Evolutionary conservation across 768 basidiomycete genomes (phyloP).

Genomic region (Brasilioporus rufonigricans): DNA sequence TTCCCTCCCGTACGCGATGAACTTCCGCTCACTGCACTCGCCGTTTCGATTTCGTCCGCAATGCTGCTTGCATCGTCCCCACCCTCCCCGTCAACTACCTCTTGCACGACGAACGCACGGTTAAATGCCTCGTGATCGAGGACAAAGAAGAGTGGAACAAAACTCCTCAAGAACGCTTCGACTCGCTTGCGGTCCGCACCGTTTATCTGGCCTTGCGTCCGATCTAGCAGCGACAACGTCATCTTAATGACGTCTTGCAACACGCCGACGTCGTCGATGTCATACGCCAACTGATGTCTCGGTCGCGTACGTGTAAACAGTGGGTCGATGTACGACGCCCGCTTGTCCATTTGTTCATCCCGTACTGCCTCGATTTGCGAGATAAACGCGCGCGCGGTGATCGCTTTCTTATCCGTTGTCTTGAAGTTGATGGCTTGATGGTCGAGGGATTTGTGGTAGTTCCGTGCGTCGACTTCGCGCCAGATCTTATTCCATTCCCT

Average conservation of each 20-base stretch:
- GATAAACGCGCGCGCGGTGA: conserved; percentile 72
- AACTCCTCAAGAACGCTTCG: conserved; percentile 76
- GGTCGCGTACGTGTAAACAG: conserved; percentile 58
- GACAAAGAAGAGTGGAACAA: conserved; percentile 76
- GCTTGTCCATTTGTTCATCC: conserved; percentile 77
- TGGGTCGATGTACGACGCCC: conserved; percentile 57
- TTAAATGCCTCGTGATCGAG: conserved; percentile 70
- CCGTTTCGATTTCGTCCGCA: conserved; percentile 39
- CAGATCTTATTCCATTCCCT: conserved; percentile 99
- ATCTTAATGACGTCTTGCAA: conserved; percentile 88
- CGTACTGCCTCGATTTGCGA: conserved; percentile 81
- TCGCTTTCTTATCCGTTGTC: conserved; percentile 81
- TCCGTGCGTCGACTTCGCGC: conserved; percentile 93
- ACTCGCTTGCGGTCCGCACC: conserved; percentile 74
- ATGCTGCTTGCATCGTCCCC: conserved; percentile 43
- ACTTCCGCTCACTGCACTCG: conserved; percentile 27
- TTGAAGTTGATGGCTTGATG: conserved; percentile 93
- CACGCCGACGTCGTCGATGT: conserved; percentile 69
- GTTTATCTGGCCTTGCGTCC: conserved; percentile 73
- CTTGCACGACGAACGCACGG: conserved; percentile 62
- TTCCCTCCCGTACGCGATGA: conserved; percentile 35
- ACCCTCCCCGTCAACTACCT: conserved; percentile 59
- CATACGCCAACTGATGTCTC: conserved; percentile 77
- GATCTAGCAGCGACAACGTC: conserved; percentile 86
- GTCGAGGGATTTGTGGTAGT: conserved; percentile 91